Evolutionary conservation across 176 grass and related monocot species (phyloP).

Genomic region (Secale cereale): DNA sequence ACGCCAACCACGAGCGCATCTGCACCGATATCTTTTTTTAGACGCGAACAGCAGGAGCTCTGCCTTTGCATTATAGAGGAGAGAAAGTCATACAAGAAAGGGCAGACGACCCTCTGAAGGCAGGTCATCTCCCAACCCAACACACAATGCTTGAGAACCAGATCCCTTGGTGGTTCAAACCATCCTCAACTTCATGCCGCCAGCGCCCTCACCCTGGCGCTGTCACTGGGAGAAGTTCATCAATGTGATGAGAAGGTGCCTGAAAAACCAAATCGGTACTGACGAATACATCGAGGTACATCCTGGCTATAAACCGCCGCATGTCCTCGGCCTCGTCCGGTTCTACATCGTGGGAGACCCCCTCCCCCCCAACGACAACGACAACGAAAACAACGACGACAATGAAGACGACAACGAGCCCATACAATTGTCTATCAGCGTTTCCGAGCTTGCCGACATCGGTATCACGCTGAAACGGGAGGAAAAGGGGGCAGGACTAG

Average conservation of each 20-base stretch:
- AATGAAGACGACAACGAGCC: not conserved
- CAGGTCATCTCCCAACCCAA: too few species aligned
- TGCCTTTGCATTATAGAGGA: too few species aligned
- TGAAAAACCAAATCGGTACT: too few species aligned
- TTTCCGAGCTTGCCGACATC: not conserved
- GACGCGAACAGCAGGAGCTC: too few species aligned
- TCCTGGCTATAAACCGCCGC: not conserved
- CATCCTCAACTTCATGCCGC: not conserved
- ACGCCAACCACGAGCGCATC: not conserved
- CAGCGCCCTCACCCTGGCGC: not conserved
- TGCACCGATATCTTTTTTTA: not conserved
- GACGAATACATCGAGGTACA: too few species aligned
- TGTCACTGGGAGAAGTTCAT: too few species aligned
- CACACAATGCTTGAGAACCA: not conserved
- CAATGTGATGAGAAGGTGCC: too few species aligned
- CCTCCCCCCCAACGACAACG: too few species aligned
- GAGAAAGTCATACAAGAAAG: too few species aligned
- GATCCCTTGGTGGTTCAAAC: not conserved
- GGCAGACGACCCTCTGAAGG: too few species aligned
- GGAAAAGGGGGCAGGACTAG: not conserved
- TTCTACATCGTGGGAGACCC: not conserved
- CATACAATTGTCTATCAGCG: not conserved
- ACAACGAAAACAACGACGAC: too few species aligned
- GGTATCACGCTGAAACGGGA: not conserved
- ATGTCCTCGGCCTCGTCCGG: not conserved